phyloP scores from a whole-genome alignment of 495 filamentous ascomycete species.

The Penicillium lagena region DNA sequence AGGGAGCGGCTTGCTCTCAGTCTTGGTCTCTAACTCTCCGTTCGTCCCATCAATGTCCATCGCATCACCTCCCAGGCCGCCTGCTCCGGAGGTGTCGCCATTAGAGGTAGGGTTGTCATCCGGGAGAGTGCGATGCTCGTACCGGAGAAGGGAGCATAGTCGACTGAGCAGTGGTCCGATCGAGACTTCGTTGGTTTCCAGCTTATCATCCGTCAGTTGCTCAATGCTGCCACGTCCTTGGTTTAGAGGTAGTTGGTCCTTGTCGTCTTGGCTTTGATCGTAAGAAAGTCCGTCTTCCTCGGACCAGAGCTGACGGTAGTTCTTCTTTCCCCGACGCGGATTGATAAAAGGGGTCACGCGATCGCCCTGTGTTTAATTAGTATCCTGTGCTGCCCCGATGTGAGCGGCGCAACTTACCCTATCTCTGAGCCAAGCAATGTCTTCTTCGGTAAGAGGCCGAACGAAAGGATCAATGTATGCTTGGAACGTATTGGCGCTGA shows the following conservation, averaged over 20 bases:
- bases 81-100: constrained; percentile 41
- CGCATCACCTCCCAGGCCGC: constrained; percentile 46
- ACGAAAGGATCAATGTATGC: constrained; percentile 88
- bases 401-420: constrained; percentile 35
- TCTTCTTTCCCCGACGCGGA: constrained; percentile 74
- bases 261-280: constrained; percentile 50
- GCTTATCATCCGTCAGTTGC: constrained; percentile 72
- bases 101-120: constrained; percentile 50
- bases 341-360: constrained; percentile 76
- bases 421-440: constrained; percentile 88
- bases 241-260: constrained; percentile 67
- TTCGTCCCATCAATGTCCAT: constrained; percentile 41
- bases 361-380: constrained; percentile 56
- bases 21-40: constrained; percentile 37
- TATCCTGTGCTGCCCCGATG: background rate
- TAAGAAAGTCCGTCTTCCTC: constrained; percentile 81
- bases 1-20: constrained; percentile 46
- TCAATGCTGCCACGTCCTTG: constrained; percentile 80
- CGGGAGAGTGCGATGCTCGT: constrained; percentile 63
- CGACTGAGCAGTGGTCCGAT: constrained; percentile 78
- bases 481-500: constrained; percentile 82
- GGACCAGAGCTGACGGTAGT: constrained; percentile 86
- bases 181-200: constrained; percentile 87
- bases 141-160: constrained; percentile 75
- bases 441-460: constrained; percentile 85